A percentile compares a stretch with the other conserved stretches of the same genome.
phyloP scores from a whole-genome alignment of 495 filamentous ascomycete genomes.

The Lasiosphaeria miniovina region DNA sequence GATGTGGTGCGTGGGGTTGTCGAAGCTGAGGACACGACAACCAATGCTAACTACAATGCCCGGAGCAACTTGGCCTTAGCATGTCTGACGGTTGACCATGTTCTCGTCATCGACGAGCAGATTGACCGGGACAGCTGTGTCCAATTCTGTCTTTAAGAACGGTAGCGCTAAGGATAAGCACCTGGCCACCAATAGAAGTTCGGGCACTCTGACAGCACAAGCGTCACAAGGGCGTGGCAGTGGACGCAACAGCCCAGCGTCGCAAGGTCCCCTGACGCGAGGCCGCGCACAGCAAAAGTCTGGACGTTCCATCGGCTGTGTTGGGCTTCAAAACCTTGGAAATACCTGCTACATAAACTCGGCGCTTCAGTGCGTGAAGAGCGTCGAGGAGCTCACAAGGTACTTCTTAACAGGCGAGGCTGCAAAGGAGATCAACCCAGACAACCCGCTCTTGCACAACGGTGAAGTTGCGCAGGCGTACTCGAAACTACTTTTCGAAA shows the following conservation, averaged over 20 bases:
- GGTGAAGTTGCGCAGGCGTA: slow-evolving; percentile 83
- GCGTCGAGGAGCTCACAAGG: slow-evolving; percentile 83
- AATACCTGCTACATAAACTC: slow-evolving; percentile 99
- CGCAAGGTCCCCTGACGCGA: slow-evolving; percentile 54
- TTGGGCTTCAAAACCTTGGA: slow-evolving; percentile 84
- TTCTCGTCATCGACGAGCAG: slow-evolving; percentile 75
- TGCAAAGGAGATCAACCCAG: slow-evolving; percentile 73
- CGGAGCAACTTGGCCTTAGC: slow-evolving; percentile 57
- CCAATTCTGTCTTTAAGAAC: slow-evolving; percentile 56
- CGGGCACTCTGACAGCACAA: slow-evolving; percentile 30
- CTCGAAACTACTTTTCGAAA: slow-evolving; percentile 64
- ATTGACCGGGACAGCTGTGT: slow-evolving; percentile 52
- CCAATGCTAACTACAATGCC: slow-evolving; percentile 75
- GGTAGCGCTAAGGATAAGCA: slow-evolving; percentile 35
- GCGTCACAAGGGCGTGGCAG: slow-evolving; percentile 33
- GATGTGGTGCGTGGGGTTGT: slow-evolving; percentile 68
- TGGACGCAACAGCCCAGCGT: slow-evolving; percentile 65
- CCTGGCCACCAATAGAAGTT: slow-evolving; percentile 31
- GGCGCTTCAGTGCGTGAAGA: slow-evolving; percentile 87
- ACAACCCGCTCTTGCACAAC: slow-evolving; percentile 78
- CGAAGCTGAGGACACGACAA: slow-evolving; percentile 65
- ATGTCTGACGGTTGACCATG: slow-evolving; percentile 64
- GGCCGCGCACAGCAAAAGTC: slow-evolving; percentile 60
- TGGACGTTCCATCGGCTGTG: slow-evolving; percentile 65
- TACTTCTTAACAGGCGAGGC: slow-evolving; percentile 81